Evolutionary conservation across 257 asterid species (phyloP).

Genomic region (Perilla frutescens): DNA sequence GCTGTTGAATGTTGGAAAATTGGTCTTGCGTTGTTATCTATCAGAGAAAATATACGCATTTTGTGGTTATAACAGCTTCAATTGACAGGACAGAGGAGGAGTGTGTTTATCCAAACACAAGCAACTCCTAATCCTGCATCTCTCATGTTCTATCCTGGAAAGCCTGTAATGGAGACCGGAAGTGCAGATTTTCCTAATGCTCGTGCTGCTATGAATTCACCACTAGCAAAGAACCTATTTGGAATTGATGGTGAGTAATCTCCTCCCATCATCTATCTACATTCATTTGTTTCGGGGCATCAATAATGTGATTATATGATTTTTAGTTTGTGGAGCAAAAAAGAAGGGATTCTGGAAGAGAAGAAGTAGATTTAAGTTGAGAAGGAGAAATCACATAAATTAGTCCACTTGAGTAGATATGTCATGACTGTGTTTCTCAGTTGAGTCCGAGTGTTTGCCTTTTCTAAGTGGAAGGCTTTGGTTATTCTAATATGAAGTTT

Average conservation of each 20-base stretch:
- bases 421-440: not conserved
- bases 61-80: not conserved
- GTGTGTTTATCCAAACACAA: constrained; percentile 93
- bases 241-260: constrained; percentile 75
- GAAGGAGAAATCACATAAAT: not conserved
- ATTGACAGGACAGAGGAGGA: constrained; percentile 87
- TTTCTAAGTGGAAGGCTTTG: not conserved
- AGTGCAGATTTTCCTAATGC: constrained; percentile 94
- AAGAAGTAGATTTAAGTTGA: not conserved
- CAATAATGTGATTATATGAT: not conserved
- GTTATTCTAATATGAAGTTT: no score
- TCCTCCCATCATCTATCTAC: not conserved
- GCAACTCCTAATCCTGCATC: constrained; percentile 94
- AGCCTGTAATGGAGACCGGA: constrained; percentile 85
- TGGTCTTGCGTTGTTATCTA: not conserved
- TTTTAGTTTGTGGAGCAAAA: not conserved
- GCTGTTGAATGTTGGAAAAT: not conserved
- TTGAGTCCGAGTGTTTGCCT: not conserved
- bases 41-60: not conserved
- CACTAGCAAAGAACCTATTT: constrained; percentile 82
- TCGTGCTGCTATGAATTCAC: constrained; percentile 89
- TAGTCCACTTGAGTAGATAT: not conserved
- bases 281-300: no score
- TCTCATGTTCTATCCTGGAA: constrained; percentile 96
- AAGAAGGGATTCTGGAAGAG: not conserved